Evolutionary conservation across 1,284 basidiomycete species (phyloP).

Genomic region (Trichosporon coremiiforme): DNA sequence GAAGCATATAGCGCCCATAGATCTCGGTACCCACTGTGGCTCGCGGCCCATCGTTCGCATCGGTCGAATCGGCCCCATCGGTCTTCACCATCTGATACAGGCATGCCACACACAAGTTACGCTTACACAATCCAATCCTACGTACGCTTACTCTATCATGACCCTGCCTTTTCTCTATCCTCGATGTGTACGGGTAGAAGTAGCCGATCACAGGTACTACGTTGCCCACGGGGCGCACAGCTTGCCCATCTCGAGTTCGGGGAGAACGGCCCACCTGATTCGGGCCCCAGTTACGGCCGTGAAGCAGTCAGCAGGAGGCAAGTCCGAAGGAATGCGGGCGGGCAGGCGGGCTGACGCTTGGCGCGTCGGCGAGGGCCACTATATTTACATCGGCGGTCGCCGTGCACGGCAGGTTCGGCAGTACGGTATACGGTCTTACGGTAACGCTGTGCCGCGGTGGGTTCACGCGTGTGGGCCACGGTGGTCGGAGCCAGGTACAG

Average conservation of each 20-base stretch:
- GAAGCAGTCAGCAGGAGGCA: background rate
- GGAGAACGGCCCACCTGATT: background rate
- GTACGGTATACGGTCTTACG: too few species aligned
- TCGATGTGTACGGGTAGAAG: background rate
- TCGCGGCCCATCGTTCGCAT: background rate
- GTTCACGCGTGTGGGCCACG: too few species aligned
- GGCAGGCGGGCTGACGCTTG: background rate
- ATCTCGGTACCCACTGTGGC: background rate
- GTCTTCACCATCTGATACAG: background rate
- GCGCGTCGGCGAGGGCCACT: background rate
- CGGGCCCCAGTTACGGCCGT: constrained; percentile 3
- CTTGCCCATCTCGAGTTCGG: too few species aligned
- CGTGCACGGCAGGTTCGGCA: background rate
- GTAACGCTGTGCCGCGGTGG: too few species aligned
- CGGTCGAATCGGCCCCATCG: background rate
- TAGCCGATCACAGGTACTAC: background rate
- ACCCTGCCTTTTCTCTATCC: too few species aligned
- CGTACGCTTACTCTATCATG: background rate
- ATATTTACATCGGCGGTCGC: constrained; percentile 1
- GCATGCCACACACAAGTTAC: background rate
- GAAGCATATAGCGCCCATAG: constrained; percentile 1
- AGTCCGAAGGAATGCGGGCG: background rate
- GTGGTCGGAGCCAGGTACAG: background rate
- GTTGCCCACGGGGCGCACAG: background rate
- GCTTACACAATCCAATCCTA: background rate